phyloP scores from a whole-genome alignment of 2,329 filamentous ascomycete genomes.

The Colletotrichum acutatum region DNA sequence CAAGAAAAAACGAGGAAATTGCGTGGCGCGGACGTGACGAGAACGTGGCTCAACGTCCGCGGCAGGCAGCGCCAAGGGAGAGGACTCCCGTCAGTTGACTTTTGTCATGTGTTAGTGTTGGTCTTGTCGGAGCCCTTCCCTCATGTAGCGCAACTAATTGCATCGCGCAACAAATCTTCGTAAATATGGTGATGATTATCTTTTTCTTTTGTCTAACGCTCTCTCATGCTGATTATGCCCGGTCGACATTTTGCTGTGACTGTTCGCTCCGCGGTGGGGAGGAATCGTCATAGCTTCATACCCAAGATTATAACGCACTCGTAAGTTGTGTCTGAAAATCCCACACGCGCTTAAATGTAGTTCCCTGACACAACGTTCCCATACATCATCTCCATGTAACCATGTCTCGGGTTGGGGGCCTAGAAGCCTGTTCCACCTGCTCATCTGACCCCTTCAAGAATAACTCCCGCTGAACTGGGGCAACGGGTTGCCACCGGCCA shows the following conservation, averaged over 20 bases:
- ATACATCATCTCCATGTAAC: not conserved
- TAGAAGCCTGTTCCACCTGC: not conserved
- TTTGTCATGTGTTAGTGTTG: no score
- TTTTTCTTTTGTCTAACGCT: not conserved
- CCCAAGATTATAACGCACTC: not conserved
- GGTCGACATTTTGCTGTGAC: not conserved
- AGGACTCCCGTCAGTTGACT: no score
- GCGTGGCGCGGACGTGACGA: no score
- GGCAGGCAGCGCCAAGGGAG: no score
- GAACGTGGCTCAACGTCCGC: not conserved
- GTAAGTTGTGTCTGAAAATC: not conserved
- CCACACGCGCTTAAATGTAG: not conserved
- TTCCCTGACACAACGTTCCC: no score
- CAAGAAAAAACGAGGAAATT: not conserved
- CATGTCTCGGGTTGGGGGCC: not conserved
- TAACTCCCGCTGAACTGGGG: constrained; percentile 22
- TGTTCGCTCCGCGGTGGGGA: not conserved
- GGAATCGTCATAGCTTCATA: constrained; percentile 10
- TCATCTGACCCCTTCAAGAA: not conserved
- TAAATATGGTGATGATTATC: no score
- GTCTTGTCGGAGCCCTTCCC: no score
- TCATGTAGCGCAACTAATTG: no score
- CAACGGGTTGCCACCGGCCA: constrained; percentile 5
- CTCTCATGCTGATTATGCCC: not conserved
- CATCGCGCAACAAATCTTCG: not conserved